Percentiles rank a stretch among this genome's conserved stretches.
Evolutionary conservation across 2,329 filamentous ascomycete genomes (phyloP).

Genomic region (Fusarium poae): DNA sequence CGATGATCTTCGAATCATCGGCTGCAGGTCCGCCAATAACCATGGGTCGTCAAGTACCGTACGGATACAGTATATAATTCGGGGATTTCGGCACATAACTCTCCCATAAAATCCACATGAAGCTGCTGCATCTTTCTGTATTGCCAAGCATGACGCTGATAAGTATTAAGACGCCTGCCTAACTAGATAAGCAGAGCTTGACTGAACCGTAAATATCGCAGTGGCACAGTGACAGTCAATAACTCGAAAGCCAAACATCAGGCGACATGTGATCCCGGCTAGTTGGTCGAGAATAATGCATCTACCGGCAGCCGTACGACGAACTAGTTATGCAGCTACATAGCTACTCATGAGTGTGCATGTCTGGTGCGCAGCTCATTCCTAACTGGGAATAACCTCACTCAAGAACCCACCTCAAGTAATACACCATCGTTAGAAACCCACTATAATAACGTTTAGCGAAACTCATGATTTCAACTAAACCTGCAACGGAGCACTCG

Average conservation of each 20-base stretch:
- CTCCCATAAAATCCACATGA: not conserved
- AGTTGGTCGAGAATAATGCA: not conserved
- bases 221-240: not conserved
- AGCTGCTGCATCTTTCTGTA: not conserved
- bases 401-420: not conserved
- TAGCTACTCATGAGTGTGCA: not conserved
- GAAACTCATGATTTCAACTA: not conserved
- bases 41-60: not conserved
- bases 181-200: not conserved
- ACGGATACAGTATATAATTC: accelerated
- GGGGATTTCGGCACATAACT: not conserved
- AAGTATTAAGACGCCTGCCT: not conserved
- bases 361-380: not conserved
- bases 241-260: not conserved
- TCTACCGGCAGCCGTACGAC: not conserved
- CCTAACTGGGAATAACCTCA: conserved; percentile 6
- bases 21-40: not conserved
- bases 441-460: conserved; percentile 5
- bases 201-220: not conserved
- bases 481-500: conserved; percentile 1
- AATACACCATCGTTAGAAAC: not conserved
- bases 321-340: not conserved
- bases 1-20: no score
- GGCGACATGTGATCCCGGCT: not conserved
- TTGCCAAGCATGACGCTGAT: not conserved